Base-by-base conservation (phyloP, 148 eudicot genomes). In the Drosera capensis region DNA sequence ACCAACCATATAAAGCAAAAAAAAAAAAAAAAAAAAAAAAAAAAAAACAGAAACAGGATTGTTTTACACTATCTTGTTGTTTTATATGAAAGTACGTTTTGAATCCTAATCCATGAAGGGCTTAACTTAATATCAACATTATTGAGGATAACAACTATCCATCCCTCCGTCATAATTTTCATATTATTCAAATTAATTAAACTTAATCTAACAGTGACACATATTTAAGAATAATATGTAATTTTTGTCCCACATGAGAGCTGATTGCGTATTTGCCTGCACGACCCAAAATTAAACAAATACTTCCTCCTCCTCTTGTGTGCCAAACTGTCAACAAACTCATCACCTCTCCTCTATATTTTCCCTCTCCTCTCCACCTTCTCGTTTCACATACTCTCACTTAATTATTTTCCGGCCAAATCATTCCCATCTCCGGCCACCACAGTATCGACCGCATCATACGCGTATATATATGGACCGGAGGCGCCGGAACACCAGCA, bases 221-320 rank as follows among this genome's bases (percentile, higher is more conserved):
- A n/a, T n/a, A n/a, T n/a, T n/a, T n/a, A n/a, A n/a, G n/a, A n/a
- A n/a, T n/a, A n/a, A n/a, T n/a, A n/a, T n/a, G n/a, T n/a, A n/a
- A n/a, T n/a, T n/a, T n/a, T 2, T 15, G 22, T 65, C 55, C 43
- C 62, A 48, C 45, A 65, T 46, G 38, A 34, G n/a, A n/a, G n/a
- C n/a, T 41, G 45, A 41, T 34, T 34, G 38, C 38, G 38, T 34
- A 34, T 4, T 34, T 34, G 38, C 38, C n/a, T 34, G 38, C 38
- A 11, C 38, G 38, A 34, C 38, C 38, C 38, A 34, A 34, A 34
- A 3, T n/a, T 34, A 34, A 34, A 34, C 38, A 17, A 40, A 7
- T 34, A 64, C 28, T 37, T 4, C 24, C 38, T 4, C 11, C 0
- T 5, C n/a, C n/a, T n/a, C n/a, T n/a, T n/a, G n/a, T n/a, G n/a